Base-by-base conservation (phyloP, 2,329 filamentous ascomycete genomes). In the Colletotrichum sp. region DNA sequence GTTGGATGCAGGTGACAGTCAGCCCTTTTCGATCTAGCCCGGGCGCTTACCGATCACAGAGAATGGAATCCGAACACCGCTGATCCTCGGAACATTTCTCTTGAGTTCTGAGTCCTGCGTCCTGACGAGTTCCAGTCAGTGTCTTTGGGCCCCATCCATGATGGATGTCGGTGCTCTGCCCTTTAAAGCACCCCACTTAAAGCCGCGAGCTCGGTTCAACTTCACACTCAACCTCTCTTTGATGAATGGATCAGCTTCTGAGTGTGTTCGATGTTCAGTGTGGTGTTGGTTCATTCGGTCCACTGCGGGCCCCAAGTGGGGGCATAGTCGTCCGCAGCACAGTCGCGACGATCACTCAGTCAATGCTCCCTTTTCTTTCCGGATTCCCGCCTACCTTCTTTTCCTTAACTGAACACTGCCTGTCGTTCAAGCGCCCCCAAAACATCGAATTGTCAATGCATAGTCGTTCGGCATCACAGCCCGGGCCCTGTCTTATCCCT, bases 11-110 rank as follows among this genome's bases (percentile, higher is more conserved):
- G 58, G 36, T 60, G 72, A 62, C 55, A 32, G 30, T 55, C 72
- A 66, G 48, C 72, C 26, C 36, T 61, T 60, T 70, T 34, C 13
- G 30, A 52, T 65, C 60, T 56, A 34, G 66, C 38, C n/a, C 64
- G 38, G 64, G 73, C 73, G 73, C 73, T 75, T 75, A 75, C 43
- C 68, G 38, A 36, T 66, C 58, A 43, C 30, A 48, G 10, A 48
- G 43, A 21, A 12, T n/a, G 18, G 18, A 48, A 48, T 9, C 38
- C 16, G 13, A 61, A n/a, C 55, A 58, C n/a, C 36, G 55, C 55
- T 65, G 64, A 48, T 48, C n/a, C 32, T 38, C 48, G 34, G 34
- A 34, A 32, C 10, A 61, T 48, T 48, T 48, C 43, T 48, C 43
- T n/a, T 48, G 18, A 48, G 38, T 48, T 16, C 38, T 38, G 36